Percentiles rank a stretch among this genome's conserved stretches.
Evolutionary conservation across 2,329 filamentous ascomycete species (phyloP).

Genomic region (Dothistroma pini): DNA sequence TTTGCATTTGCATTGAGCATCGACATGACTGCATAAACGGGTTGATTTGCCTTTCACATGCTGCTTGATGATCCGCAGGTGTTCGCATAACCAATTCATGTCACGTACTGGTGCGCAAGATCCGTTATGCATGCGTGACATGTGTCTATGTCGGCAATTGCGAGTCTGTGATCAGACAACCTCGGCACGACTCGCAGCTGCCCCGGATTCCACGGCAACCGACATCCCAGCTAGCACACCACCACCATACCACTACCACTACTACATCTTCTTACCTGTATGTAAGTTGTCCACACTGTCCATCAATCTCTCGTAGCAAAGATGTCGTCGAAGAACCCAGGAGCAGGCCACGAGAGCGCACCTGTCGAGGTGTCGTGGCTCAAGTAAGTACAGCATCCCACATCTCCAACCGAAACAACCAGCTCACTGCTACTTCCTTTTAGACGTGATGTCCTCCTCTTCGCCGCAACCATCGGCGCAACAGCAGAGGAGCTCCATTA

Average conservation of each 20-base stretch:
- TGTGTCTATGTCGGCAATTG: background rate
- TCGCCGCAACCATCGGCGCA: conserved; percentile 83
- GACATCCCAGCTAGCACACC: background rate
- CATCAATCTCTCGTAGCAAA: conserved; percentile 1
- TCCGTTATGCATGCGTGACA: background rate
- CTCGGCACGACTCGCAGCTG: background rate
- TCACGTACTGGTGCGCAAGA: background rate
- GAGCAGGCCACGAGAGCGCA: conserved; percentile 75
- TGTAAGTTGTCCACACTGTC: background rate
- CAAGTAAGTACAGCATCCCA: conserved; percentile 10
- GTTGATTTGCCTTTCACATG: background rate
- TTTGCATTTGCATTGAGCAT: background rate
- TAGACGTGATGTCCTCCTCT: conserved; percentile 83
- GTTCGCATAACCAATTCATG: background rate
- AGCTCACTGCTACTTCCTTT: conserved; percentile 6
- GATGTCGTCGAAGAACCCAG: conserved; percentile 39
- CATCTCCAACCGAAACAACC: background rate
- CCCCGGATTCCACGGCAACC: background rate
- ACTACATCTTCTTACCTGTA: background rate
- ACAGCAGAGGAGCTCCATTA: conserved; percentile 88
- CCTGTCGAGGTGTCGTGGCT: conserved; percentile 73
- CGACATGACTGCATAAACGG: background rate
- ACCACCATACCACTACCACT: background rate
- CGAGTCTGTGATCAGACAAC: background rate
- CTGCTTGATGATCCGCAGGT: background rate